Evolutionary conservation across 495 filamentous ascomycete genomes (phyloP).

Genomic region (Jackrogersella multiformis): DNA sequence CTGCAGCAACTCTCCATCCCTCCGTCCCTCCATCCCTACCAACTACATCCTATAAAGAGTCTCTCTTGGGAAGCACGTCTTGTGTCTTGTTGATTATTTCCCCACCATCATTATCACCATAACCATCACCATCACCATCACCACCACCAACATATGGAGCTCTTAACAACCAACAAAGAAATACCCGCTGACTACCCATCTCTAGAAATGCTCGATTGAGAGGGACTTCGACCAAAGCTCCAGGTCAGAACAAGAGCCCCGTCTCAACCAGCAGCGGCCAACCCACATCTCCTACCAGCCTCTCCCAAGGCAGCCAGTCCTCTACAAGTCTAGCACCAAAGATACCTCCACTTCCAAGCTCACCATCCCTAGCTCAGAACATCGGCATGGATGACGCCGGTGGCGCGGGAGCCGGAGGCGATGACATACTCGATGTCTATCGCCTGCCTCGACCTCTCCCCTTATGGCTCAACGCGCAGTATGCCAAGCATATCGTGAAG

Average conservation of each 20-base stretch:
- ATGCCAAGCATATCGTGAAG: constrained; percentile 87
- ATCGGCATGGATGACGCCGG: constrained; percentile 58
- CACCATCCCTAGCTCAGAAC: constrained; percentile 63
- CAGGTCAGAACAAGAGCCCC: constrained; percentile 53
- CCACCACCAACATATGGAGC: constrained; percentile 9
- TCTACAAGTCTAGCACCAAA: constrained; percentile 61
- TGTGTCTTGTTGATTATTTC: constrained; percentile 19
- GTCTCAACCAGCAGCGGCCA: constrained; percentile 49
- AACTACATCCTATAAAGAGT: constrained; percentile 7
- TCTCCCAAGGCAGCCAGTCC: constrained; percentile 56
- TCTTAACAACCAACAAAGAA: constrained; percentile 22
- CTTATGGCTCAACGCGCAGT: constrained; percentile 78
- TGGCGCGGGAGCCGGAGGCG: constrained; percentile 56
- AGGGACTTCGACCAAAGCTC: constrained; percentile 54
- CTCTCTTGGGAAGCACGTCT: too few relatives aligned
- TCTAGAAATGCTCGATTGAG: constrained; percentile 59
- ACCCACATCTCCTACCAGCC: constrained; percentile 54
- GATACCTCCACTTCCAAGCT: constrained; percentile 66
- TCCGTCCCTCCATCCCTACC: constrained; percentile 6
- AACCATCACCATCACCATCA: too few relatives aligned
- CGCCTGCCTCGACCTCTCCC: constrained; percentile 60
- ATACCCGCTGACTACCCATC: constrained; percentile 23
- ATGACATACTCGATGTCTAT: constrained; percentile 61
- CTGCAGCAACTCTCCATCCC: not conserved
- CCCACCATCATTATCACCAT: constrained; percentile 10